Conservation (phyloP, 2,329 filamentous ascomycete species). For the Curvularia spicifera region DNA sequence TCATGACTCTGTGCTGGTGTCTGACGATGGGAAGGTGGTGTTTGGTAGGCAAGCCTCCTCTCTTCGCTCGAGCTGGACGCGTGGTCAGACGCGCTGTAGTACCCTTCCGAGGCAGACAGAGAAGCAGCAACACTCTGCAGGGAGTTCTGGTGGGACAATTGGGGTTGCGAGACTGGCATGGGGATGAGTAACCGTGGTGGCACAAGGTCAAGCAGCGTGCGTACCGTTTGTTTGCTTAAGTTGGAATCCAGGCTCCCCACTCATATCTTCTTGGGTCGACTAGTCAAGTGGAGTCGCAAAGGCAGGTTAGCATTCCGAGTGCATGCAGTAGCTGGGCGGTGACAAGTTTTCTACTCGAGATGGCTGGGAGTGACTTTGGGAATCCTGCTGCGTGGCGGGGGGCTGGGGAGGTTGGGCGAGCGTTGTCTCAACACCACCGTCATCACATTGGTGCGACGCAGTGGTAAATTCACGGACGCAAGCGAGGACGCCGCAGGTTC, state of each 20-base stretch:
- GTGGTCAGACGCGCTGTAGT: slow-evolving; percentile 56
- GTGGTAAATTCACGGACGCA: slow-evolving; percentile 8
- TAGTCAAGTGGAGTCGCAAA: slow-evolving; percentile 39
- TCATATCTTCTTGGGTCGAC: slow-evolving; percentile 45
- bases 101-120: slow-evolving; percentile 58
- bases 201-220: slow-evolving; percentile 26
- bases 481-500: slow-evolving; percentile 14
- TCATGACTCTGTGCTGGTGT: slow-evolving; percentile 49
- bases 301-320: slow-evolving; percentile 36
- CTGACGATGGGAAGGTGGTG: slow-evolving; percentile 44
- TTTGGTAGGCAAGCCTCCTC: slow-evolving; percentile 39
- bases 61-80: slow-evolving; percentile 48
- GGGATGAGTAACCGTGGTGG: slow-evolving; percentile 19
- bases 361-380: slow-evolving; percentile 33
- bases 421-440: slow-evolving; percentile 27
- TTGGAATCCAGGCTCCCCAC: slow-evolving; percentile 46
- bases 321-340: slow-evolving; percentile 19
- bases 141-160: slow-evolving; percentile 50
- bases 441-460: slow-evolving; percentile 35
- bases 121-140: slow-evolving; percentile 57
- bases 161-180: slow-evolving; percentile 48
- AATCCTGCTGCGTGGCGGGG: slow-evolving; percentile 3
- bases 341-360: slow-evolving; percentile 36
- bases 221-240: slow-evolving; percentile 54
- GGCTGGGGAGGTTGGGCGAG: slow-evolving; percentile 42